Base-by-base conservation (phyloP, 305 asterid species). In the Fraxinus paxiana region DNA sequence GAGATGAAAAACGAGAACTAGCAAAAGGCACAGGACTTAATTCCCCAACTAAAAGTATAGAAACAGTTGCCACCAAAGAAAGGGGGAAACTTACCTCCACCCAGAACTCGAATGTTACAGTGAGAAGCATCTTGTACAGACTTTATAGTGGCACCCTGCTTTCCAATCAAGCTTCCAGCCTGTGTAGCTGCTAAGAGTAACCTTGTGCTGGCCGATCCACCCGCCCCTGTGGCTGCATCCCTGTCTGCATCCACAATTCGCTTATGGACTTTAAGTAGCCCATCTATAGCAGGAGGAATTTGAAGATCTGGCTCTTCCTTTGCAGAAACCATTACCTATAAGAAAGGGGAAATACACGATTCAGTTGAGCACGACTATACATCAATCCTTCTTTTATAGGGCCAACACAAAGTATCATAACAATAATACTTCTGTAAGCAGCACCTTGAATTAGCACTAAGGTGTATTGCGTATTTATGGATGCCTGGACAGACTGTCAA, bases 141-240 rank as follows among this genome's bases (percentile, higher is more conserved):
- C 88, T 94, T 94, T 79, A 94, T 83, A 12, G 97, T 94, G 77
- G 97, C 91, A 63, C 98, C 97, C 83, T 94, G 98, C 87, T 92
- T 94, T 83, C 98, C 98, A 59, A 94, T 94, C 89, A 94, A 90
- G 85, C 89, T 91, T 79, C 97, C 97, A 81, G 97, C 97, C 83
- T 94, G 98, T 38, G 92, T 82, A 81, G 95, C 97, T 46, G 98
- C 97, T 65, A 94, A 92, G 69, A 94, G 97, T 86, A 94, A 86
- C 86, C 94, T 89, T 78, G 97, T 89, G 84, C 88, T 80, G 81
- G 86, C 82, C 12, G 88, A 85, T 79, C 85, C 90, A 67, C 87
- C 90, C 10, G 89, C 82, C 65, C 87, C 87, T 75, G 87, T 77
- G 80, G 90, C 85, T 37, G 91, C 83, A 67, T 92, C 96, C 17